Base-by-base conservation (phyloP, 2,329 filamentous ascomycete species). In the Aspergillus tamarii region DNA sequence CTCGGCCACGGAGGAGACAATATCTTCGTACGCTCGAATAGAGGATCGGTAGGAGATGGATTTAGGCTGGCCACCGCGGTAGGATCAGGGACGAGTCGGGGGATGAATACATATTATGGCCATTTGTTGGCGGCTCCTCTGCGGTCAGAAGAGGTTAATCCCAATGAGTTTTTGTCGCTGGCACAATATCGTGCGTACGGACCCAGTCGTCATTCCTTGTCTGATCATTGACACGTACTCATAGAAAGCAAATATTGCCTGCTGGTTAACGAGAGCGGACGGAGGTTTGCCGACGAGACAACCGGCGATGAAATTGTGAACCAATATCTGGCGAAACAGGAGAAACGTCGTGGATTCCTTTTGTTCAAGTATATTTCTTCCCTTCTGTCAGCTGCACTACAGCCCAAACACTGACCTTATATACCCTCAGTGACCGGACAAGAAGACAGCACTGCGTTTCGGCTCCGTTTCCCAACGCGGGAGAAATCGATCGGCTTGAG, bases 51-150 rank as follows among this genome's bases (percentile, higher is more conserved):
- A 6, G 72, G 71, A 0, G 70, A 73, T 63, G 72, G 72, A 4
- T 64, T 74, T 4, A 69, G 39, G 23, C 57, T 73, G n/a, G 71
- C 71, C 4, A 48, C 62, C 0, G 60, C 54, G n/a, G 69, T 60
- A 14, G 72, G 72, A 32, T 70, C 71, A 19, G 69, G 66, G 19
- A 70, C 67, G 8, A 74, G 70, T 45, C 64, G 69, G 9, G 72
- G 70, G 8, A 70, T 73, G 70, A 67, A 68, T 23, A 74, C 68
- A 1, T 74, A 68, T 57, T 74, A 74, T 41, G 72, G 72, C 16
- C 71, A 73, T 53, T 61, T 74, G 1, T 46, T 74, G 28, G 69
- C 71, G 21, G 71, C 71, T 1, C 72, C 72, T 32, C 52, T 74
- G 6, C 59, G 66, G 12, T 48, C 64, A 11, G 67, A 71, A 26